Evolutionary conservation across 306 rosid species (phyloP).

Genomic region (Adenanthera pavonina): DNA sequence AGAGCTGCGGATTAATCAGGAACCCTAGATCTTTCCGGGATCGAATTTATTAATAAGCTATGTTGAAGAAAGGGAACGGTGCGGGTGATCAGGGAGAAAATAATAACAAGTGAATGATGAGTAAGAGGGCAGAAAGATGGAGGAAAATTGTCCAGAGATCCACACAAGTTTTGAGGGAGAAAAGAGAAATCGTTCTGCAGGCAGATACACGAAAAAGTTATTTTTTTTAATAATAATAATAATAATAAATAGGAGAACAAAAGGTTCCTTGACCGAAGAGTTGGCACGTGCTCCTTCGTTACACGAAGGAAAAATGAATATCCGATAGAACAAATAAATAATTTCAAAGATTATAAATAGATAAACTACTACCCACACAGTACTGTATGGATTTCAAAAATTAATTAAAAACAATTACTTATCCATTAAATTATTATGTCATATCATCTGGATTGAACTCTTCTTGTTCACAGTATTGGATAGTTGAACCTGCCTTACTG

Average conservation of each 20-base stretch:
- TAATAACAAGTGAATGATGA: constrained; percentile 20
- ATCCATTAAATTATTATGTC: no score
- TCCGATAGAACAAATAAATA: not conserved
- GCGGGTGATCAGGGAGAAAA: constrained; percentile 39
- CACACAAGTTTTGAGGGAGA: constrained; percentile 54
- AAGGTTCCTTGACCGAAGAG: not conserved
- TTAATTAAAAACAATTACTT: no score
- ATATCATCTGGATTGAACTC: no score
- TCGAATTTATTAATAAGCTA: constrained; percentile 14
- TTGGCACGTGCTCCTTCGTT: constrained; percentile 31
- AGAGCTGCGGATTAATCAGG: constrained; percentile 40
- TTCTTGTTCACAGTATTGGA: no score
- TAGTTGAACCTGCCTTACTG: no score
- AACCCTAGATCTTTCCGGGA: constrained; percentile 55
- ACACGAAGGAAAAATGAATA: not conserved
- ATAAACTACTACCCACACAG: no score
- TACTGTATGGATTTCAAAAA: no score
- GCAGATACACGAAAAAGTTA: not conserved
- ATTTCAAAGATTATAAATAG: no score
- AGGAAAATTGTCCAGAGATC: constrained; percentile 47
- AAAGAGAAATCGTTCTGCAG: constrained; percentile 29
- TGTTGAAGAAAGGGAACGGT: constrained; percentile 19
- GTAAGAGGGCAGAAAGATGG: not conserved
- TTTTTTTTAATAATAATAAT: not conserved
- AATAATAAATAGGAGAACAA: not conserved